Conservation (phyloP, 805 yeast genomes). For the Saturnispora zaruensis region DNA sequence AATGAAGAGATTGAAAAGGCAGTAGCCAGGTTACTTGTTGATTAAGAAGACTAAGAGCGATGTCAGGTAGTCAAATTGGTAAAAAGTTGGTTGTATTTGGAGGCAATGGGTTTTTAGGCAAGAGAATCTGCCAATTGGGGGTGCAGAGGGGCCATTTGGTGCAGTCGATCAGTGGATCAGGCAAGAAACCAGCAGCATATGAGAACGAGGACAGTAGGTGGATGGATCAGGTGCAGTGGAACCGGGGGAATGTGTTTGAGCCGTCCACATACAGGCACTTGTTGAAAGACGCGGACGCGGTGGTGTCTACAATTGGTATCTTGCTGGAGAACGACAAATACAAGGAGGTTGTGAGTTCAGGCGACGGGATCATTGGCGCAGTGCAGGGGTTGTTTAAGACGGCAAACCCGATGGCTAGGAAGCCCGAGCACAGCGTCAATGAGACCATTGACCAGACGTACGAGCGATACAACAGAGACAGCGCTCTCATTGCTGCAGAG, state of each 20-base stretch:
- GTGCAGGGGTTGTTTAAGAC: constrained; percentile 38
- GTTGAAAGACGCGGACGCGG: constrained; percentile 46
- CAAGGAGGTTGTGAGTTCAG: constrained; percentile 41
- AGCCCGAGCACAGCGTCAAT: constrained; percentile 11
- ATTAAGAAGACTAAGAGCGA: not conserved
- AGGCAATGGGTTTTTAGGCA: constrained; percentile 78
- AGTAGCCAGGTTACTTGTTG: no score
- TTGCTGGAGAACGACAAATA: constrained; percentile 62
- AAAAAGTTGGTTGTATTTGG: constrained; percentile 57
- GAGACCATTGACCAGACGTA: constrained; percentile 34
- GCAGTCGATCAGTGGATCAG: constrained; percentile 52
- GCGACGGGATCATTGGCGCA: constrained; percentile 25
- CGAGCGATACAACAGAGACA: constrained; percentile 57
- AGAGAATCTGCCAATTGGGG: constrained; percentile 61
- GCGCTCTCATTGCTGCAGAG: constrained; percentile 58
- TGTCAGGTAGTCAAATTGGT: not conserved
- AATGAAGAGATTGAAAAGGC: no score
- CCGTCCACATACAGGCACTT: constrained; percentile 46
- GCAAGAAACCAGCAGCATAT: constrained; percentile 37
- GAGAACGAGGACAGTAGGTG: constrained; percentile 32
- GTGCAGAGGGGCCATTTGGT: constrained; percentile 56
- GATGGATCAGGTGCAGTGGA: constrained; percentile 58
- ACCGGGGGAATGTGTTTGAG: constrained; percentile 56
- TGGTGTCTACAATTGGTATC: constrained; percentile 79
- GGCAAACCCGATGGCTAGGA: constrained; percentile 53